Evolutionary conservation across 2,329 filamentous ascomycete species (phyloP), one percentile per base, ranked within the genome.

Genomic region (Bipolaris sorokiniana): DNA sequence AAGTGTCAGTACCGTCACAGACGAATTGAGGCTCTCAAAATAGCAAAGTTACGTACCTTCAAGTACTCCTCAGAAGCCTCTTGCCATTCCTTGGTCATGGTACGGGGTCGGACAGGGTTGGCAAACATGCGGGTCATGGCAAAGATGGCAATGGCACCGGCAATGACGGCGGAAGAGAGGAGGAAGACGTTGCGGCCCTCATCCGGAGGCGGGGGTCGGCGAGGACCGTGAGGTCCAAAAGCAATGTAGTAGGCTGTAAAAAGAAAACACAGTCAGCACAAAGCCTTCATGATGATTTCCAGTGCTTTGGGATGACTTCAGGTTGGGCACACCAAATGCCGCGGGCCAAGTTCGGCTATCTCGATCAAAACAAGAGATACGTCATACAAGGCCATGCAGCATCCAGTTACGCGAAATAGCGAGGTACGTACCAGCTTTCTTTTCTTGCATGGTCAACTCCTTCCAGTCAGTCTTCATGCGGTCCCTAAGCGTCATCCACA

Each of bases 391-490:
- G 26, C 26, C 37, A 48, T 51, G 22, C 49, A 54, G 49, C 48
- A 54, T 48, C 51, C 55, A 65, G 63, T 64, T 57, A 54, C 45
- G 56, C 44, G 46, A 40, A 9, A 44, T 44, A 53, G 47, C 47
- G 51, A 31, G 59, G 33, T 71, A 91, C 93, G 78, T 88, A 97
- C 95, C 94, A 73, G 95, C 95, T 85, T 96, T 98, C 91, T 99
- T 97, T 87, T 99, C 95, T 81, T 95, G 90, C 75, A 96, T 70
- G 50, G 95, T 97, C 83, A 99, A 84, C 77, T 98, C 92, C 76
- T 89, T 87, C 95, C 95, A 99, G 84, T 92, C 92, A 73, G 86
- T 88, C 90, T 97, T 97, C 95, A 99, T 99, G 77, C 95, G 90
- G 83, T 99, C 95, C 80, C 95, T 88, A 80, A 99, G 85, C 71